Evolutionary conservation across 345 rosid species (phyloP), one percentile per base, ranked within the genome.

Genomic region (Eucalyptus guilfoylei): DNA sequence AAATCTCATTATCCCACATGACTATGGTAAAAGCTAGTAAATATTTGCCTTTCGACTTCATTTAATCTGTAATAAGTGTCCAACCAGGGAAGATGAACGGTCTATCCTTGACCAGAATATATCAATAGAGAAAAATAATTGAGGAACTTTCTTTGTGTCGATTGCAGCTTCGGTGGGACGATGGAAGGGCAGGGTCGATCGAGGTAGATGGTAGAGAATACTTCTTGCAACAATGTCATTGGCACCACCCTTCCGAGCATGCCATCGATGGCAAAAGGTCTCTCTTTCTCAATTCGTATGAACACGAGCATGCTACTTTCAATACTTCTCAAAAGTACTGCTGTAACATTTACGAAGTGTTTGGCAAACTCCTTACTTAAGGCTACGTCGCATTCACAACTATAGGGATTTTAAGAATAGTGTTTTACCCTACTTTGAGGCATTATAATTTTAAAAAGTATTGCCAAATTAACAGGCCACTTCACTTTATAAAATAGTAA

Each of bases 191-290:
- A 4, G 94, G 93, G 32, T 93, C 92, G 76, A 90, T 96, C 47
- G 9, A 62, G 89, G 88, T 95, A 7, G 94, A 94, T 90, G 93
- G 92, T 34, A 93, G 90, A 5, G 88, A 87, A 13, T 97, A 91
- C 89, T 62, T 88, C 69, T 97, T 97, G 83, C 92, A 90, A 54
- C 97, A 95, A 90, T 80, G 90, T 87, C 99, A 97, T 69, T 97
- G 99, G 98, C 97, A 96, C 89, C 90, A 97, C 14, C 97, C 98
- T 87, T 96, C 98, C 9, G 97, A 96, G 93, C 98, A 95, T 34
- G 72, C 92, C 67, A 89, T 97, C 91, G 91, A 96, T 86, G 96
- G 96, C 89, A 92, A 90, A 81, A 96, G 96, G 96, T 85, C 58
- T 85, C 50, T 49, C 32, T 44, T n/a, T 85, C 54, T 45, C 37